Base-by-base conservation (phyloP, 768 basidiomycete genomes). In the Pulveroboletus sp. region DNA sequence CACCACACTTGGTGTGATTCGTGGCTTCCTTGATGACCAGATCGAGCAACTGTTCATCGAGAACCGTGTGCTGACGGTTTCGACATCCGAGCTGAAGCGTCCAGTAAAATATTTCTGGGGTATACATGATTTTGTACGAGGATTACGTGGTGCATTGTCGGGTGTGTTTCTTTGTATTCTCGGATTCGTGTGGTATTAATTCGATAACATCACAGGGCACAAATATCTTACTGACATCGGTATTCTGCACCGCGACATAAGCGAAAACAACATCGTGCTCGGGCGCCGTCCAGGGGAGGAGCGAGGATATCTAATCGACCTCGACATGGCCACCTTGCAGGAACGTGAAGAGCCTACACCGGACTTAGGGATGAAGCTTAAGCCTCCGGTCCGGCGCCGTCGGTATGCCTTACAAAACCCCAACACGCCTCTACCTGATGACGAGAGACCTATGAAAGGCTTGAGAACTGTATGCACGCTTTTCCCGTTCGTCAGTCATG, bases 301-400 rank as follows among this genome's bases (percentile, higher is more conserved):
- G 23, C 21, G 50, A 32, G 68, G 66, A 2, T 69, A 66, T 37
- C 20, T 69, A 40, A 68, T 55, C 14, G 69, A 69, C 46, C 41
- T 69, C 4, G 64, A 71, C 31, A 50, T 51, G 50, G 50, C 50
- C 50, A 46, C 24, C 27, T 9, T 29, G 27, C 27, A 29, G 27
- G 27, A 29, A 11, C 5, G 4, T 29, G 27, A 29, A 29, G 8
- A 29, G 27, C 27, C 27, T 29, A 29, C 27, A 27, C 25, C 9
- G 9, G 25, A 5, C 5, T 27, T 9, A 27, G 25, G 5, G 5
- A 9, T 27, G 9, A 5, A 5, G 25, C 5, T 27, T 9, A 27
- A 27, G 9, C 25, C 5, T 27, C 25, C 25, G 25, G 25, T 5
- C 25, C 25, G 25, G 9, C 25, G 9, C 9, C 25, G 25, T 27